Evolutionary conservation across 2,329 filamentous ascomycete genomes (phyloP), one percentile per base, ranked within the genome.

Genomic region (Alternaria rosae): DNA sequence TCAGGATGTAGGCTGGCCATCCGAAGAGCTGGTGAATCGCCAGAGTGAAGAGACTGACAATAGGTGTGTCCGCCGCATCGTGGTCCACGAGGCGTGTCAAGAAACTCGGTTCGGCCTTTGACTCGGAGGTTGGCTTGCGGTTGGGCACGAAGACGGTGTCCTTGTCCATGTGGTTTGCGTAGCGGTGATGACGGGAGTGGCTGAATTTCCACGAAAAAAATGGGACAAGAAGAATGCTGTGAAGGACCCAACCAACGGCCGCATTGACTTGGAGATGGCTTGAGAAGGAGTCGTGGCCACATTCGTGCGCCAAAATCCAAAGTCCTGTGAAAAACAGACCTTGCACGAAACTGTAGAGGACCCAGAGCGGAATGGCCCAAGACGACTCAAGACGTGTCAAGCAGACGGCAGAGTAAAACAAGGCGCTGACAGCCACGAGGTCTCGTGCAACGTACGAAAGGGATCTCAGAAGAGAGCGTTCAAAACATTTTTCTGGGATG

Each of bases 251-350:
- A 62, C 90, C 90, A 58, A 88, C 81, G 15, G 84, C 75, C 71
- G 90, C 85, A 76, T 91, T 91, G 66, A 91, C 73, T 30, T 69
- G 74, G 50, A 80, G 80, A 76, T 86, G 82, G 21, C 80, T 76
- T n/a, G 87, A 89, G 76, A 92, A 89, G 50, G 89, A 88, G 17
- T 87, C 86, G 76, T 92, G 90, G 54, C 90, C 90, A 76, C 87
- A 89, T 77, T 92, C 90, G 75, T 92, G 90, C 15, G 87, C 89
- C 42, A 91, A 81, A 67, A 75, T 70, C 90, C 89, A 92, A 69
- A 92, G 80, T 4, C 89, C 89, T 4, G 88, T 91, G 75, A 88
- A 87, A 68, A 90, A 80, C 26, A 89, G 84, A 53, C 89, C 89
- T 79, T 91, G 88, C 47, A 86, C 70, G 76, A 88, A 89, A 66